Evolutionary conservation across 257 asterid species (phyloP).

Genomic region (Forsythia suspensa): DNA sequence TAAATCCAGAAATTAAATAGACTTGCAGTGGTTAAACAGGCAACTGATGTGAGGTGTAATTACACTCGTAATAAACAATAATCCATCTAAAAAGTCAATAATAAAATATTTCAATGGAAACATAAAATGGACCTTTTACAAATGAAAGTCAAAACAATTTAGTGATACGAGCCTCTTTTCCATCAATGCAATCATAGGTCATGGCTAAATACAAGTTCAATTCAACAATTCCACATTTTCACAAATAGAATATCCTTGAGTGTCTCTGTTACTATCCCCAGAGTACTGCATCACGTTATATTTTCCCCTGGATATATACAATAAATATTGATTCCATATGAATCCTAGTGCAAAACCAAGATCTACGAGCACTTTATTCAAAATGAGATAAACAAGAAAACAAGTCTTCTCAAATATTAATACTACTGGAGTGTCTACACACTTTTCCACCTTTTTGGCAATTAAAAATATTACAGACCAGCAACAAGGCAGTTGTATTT

Average conservation of each 20-base stretch:
- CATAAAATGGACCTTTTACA: neutral
- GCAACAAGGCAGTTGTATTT: neutral
- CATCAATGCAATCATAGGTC: no score
- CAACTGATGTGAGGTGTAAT: neutral
- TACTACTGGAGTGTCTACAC: neutral
- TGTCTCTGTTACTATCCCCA: no score
- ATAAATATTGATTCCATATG: neutral
- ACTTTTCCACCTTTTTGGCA: no score
- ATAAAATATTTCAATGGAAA: neutral
- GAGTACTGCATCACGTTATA: no score
- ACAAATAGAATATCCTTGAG: neutral
- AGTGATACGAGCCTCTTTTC: no score
- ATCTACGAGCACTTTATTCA: no score
- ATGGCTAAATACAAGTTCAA: neutral
- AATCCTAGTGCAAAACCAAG: neutral
- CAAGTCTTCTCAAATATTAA: no score
- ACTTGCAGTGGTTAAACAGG: neutral
- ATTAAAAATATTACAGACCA: neutral
- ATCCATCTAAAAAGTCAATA: neutral
- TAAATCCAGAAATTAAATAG: no score
- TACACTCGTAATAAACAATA: neutral
- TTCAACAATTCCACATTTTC: neutral
- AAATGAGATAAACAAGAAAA: no score
- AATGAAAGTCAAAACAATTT: neutral
- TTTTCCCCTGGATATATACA: no score